Conservation (phyloP, 2,329 filamentous ascomycete species). For the Penicillium griseofulvum region DNA sequence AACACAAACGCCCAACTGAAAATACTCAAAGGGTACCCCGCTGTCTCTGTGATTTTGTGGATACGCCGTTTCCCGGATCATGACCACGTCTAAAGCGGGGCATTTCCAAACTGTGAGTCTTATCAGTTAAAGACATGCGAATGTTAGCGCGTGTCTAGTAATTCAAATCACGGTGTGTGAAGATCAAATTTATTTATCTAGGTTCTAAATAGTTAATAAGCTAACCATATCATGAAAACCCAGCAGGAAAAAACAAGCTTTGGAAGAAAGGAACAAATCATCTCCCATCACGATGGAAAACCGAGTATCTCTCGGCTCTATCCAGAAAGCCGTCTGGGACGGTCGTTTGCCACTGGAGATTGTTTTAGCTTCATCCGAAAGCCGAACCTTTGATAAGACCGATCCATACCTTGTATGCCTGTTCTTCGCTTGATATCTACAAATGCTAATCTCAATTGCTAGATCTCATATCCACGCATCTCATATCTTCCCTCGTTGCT, state of each 20-base stretch:
- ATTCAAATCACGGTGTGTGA: neutral
- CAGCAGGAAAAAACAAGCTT: neutral
- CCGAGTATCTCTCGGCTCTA: constrained; percentile 28
- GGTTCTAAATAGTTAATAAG: neutral
- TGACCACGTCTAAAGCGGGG: constrained; percentile 6
- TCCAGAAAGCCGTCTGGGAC: constrained; percentile 55
- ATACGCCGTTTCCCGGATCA: neutral
- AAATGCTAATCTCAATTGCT: constrained; percentile 1
- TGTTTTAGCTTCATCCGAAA: constrained; percentile 57
- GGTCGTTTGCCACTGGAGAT: constrained; percentile 62
- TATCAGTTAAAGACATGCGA: neutral
- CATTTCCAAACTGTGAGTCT: constrained; percentile 3
- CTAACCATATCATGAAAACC: neutral
- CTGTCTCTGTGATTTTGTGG: neutral
- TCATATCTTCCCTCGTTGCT: constrained; percentile 68
- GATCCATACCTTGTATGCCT: constrained; percentile 58
- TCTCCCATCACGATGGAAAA: constrained; percentile 25
- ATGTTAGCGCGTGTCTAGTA: neutral
- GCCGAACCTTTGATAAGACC: constrained; percentile 58
- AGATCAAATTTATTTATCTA: neutral
- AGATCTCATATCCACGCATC: constrained; percentile 63
- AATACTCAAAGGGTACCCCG: neutral
- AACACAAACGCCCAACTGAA: neutral
- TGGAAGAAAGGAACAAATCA: neutral
- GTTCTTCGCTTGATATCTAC: neutral